Evolutionary conservation across 192 early-diverging fungal genomes (phyloP).

Genomic region (Coemansia reversa): DNA sequence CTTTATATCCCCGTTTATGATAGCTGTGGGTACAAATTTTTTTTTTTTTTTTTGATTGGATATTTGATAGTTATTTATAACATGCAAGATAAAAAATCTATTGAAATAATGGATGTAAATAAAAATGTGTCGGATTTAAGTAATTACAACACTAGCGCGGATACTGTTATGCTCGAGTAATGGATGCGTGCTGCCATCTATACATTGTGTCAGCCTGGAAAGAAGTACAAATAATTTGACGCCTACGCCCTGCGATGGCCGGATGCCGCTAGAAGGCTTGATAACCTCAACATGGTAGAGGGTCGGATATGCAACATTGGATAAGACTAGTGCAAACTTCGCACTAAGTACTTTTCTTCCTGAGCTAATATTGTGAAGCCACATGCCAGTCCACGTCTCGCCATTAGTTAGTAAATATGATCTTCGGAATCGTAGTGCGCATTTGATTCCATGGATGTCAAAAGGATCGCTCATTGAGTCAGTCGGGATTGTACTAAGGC

Average conservation of each 20-base stretch:
- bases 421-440: slow-evolving; percentile 21
- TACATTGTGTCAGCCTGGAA: not conserved
- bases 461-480: slow-evolving; percentile 29
- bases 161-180: slow-evolving; percentile 9
- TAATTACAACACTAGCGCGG: slow-evolving; percentile 2
- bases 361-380: slow-evolving; percentile 28
- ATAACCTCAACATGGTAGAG: slow-evolving; percentile 15
- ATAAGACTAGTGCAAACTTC: slow-evolving; percentile 22
- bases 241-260: slow-evolving; percentile 30
- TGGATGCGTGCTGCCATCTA: not conserved
- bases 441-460: slow-evolving; percentile 22
- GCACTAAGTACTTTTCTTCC: slow-evolving; percentile 14
- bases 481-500: slow-evolving; percentile 1
- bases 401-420: slow-evolving; percentile 20
- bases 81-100: too few relatives aligned
- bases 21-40: too few relatives aligned
- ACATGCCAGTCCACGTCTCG: slow-evolving; percentile 31
- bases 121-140: too few relatives aligned
- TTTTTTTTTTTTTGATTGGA: too few relatives aligned
- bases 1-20: too few relatives aligned
- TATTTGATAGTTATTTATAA: too few relatives aligned
- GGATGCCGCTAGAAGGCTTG: slow-evolving; percentile 18
- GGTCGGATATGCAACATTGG: slow-evolving; percentile 26
- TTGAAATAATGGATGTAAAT: too few relatives aligned
- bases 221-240: slow-evolving; percentile 23